phyloP scores from a whole-genome alignment of 2,329 filamentous ascomycete genomes.

The Cladobotryum mycophilum region DNA sequence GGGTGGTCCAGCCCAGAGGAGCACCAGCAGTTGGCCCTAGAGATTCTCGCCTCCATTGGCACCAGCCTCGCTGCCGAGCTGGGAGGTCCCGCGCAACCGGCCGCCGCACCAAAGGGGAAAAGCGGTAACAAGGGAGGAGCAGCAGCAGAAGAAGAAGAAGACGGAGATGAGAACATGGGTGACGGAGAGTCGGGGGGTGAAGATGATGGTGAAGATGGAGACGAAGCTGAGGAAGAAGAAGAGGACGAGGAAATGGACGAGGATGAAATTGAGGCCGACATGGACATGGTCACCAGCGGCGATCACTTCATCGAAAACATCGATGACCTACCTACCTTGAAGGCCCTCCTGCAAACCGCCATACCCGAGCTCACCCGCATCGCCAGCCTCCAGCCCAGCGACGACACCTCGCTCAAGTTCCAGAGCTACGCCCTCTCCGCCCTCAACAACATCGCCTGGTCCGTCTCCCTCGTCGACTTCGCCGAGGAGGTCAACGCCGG shows the following conservation, averaged over 20 bases:
- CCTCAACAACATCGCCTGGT: conserved; percentile 64
- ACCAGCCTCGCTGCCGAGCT: conserved; percentile 50
- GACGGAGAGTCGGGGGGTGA: conserved; percentile 34
- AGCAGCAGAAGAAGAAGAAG: conserved; percentile 33
- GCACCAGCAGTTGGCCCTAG: conserved; percentile 49
- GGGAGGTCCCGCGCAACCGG: conserved; percentile 24
- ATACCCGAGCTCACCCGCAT: conserved; percentile 42
- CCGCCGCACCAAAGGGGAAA: background rate
- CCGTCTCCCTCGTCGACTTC: conserved; percentile 56
- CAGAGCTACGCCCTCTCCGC: conserved; percentile 51
- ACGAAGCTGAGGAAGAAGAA: conserved; percentile 32
- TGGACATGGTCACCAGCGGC: conserved; percentile 56
- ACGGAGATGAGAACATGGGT: conserved; percentile 26
- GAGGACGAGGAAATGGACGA: conserved; percentile 50
- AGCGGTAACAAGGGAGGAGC: too few species aligned
- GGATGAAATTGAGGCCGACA: conserved; percentile 55
- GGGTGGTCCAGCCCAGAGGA: conserved; percentile 38
- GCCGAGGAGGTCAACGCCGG: conserved; percentile 45
- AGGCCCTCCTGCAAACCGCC: conserved; percentile 31
- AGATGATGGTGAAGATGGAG: conserved; percentile 27
- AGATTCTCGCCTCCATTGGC: conserved; percentile 59
- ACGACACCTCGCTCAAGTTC: conserved; percentile 38
- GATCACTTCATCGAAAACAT: conserved; percentile 37
- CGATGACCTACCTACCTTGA: conserved; percentile 49
- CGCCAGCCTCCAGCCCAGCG: conserved; percentile 32